Evolutionary conservation across 2,329 filamentous ascomycete species (phyloP), one percentile per base, ranked within the genome.

Genomic region (Cladosporium sp.): DNA sequence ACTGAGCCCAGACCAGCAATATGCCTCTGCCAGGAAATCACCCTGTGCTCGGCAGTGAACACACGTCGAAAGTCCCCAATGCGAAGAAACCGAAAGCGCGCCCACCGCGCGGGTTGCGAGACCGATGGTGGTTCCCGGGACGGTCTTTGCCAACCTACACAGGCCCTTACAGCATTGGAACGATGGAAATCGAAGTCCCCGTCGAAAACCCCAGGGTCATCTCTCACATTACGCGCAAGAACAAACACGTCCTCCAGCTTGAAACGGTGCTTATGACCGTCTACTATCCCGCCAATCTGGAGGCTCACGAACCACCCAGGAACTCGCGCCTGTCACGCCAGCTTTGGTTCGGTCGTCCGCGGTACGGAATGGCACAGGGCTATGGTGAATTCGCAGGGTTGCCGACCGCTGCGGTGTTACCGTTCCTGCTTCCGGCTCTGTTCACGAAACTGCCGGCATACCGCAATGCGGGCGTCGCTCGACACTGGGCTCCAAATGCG

Each of bases 381-480:
- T 86, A 85, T 62, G 80, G 77, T n/a, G 77, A 77, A 50, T 85
- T 84, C 60, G 73, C 80, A 34, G 76, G 74, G 20, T 58, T 84
- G 2, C 42, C 49, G 11, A 70, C 75, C 7, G 60, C 71, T 38
- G 65, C 77, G 1, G 73, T 76, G 7, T 72, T 80, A 9, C 73
- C 73, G 0, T 76, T 79, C 49, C 79, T 84, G 59, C 74, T 77
- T 2, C 69, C 72, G 11, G 82, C 82, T 0, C 80, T 83, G 70
- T 82, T 82, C 54, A 86, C 82, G 20, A 85, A 84, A 61, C 61
- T 86, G 12, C 82, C 82, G 1, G 83, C 81, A 1, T 82, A 78
- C 56, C 73, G 82, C 34, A 87, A 86, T 61, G 76, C 80, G 5
- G 73, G 72, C 22, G 60, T 82, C 7, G 80, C 83, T 3, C 67